Conservation (phyloP, 2,329 filamentous ascomycete species). For the Colletotrichum lindemuthianum region DNA sequence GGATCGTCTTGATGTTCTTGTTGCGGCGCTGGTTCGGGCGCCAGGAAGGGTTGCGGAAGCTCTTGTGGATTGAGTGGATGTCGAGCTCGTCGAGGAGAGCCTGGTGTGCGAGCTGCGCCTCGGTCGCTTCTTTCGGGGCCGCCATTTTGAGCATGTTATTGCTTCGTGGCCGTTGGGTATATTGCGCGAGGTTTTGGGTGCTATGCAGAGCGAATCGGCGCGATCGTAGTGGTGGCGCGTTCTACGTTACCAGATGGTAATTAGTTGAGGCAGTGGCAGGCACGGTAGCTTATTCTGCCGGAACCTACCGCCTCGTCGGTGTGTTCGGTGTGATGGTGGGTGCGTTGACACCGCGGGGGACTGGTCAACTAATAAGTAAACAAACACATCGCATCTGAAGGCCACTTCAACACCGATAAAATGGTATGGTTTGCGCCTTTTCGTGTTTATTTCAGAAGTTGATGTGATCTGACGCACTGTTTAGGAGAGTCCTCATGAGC, state of each 20-base stretch:
- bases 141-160: slow-evolving; percentile 65
- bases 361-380: slow-evolving; percentile 11
- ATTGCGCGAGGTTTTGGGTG: background rate
- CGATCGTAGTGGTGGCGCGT: too few relatives aligned
- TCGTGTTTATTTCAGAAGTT: background rate
- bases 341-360: background rate
- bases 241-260: too few relatives aligned
- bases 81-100: slow-evolving; percentile 91
- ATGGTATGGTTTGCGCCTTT: slow-evolving; percentile 21
- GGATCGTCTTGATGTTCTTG: slow-evolving; percentile 98
- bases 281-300: slow-evolving; percentile 33
- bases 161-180: background rate
- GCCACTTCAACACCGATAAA: slow-evolving; percentile 7
- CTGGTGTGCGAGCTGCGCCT: slow-evolving; percentile 83
- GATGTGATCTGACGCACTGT: background rate
- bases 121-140: slow-evolving; percentile 75
- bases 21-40: slow-evolving; percentile 94
- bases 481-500: slow-evolving; percentile 94
- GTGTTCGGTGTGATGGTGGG: slow-evolving; percentile 13
- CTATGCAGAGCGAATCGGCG: too few relatives aligned
- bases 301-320: slow-evolving; percentile 28
- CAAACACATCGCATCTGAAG: slow-evolving; percentile 16
- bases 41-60: slow-evolving; percentile 91
- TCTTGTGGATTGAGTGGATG: slow-evolving; percentile 85
- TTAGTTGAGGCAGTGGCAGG: slow-evolving; percentile 12